Evolutionary conservation across 2,329 filamentous ascomycete genomes (phyloP).

Genomic region (Paracorniculantispora psalliotae): DNA sequence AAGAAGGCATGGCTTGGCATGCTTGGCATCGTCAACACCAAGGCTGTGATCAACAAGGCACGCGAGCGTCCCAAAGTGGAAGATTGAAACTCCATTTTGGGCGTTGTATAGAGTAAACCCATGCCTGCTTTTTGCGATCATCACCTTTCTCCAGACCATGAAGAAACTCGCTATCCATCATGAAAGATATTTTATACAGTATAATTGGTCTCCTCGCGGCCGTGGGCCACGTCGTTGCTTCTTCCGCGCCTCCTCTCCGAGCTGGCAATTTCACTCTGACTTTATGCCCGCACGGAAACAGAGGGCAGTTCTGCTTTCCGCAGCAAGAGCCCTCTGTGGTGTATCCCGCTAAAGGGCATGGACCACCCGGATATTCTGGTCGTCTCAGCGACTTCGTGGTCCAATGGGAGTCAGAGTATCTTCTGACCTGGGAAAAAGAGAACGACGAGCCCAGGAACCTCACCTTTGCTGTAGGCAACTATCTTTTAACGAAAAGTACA

Average conservation of each 20-base stretch:
- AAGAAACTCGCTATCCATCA: too few relatives aligned
- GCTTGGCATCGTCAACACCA: neutral
- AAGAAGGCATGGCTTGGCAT: neutral
- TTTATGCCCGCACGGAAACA: neutral
- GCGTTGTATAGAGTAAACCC: too few relatives aligned
- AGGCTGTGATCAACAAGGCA: too few relatives aligned
- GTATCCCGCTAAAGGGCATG: too few relatives aligned
- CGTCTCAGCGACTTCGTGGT: neutral
- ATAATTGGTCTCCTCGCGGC: neutral
- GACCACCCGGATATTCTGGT: too few relatives aligned
- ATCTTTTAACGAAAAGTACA: neutral
- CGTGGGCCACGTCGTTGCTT: neutral
- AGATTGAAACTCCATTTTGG: too few relatives aligned
- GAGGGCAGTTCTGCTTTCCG: too few relatives aligned
- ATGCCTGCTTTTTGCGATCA: too few relatives aligned
- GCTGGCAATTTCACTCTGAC: neutral
- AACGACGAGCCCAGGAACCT: neutral
- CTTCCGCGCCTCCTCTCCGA: neutral
- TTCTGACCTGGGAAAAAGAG: neutral
- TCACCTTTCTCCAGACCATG: too few relatives aligned
- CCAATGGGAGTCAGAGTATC: neutral
- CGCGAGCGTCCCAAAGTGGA: too few relatives aligned
- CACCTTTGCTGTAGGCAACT: neutral
- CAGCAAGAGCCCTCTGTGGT: too few relatives aligned
- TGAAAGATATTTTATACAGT: neutral